Conservation (phyloP, 148 eudicot genomes). For the Vaccinium darrowii region DNA sequence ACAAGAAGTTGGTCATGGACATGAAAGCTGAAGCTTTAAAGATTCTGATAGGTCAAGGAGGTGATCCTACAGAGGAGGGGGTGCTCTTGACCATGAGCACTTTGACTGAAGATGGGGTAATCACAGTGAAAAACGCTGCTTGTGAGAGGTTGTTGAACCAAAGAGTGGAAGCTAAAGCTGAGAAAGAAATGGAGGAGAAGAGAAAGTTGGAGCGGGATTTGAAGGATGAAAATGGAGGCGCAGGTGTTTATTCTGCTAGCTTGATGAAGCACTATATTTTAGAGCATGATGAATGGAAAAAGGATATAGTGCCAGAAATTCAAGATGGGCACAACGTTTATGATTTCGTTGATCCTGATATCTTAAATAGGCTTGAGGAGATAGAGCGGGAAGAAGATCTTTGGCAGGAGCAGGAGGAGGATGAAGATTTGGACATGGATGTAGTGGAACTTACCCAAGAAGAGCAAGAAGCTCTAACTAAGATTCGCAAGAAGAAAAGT, state of each 20-base stretch:
- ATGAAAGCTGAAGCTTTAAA: too few species aligned
- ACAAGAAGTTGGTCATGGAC: too few species aligned
- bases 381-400: slow-evolving; percentile 80
- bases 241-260: slow-evolving; percentile 91
- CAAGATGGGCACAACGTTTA: slow-evolving; percentile 87
- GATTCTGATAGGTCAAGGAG: too few species aligned
- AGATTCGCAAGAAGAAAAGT: slow-evolving; percentile 77
- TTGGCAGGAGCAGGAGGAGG: slow-evolving; percentile 59
- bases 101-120: too few species aligned
- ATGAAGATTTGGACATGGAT: slow-evolving; percentile 78
- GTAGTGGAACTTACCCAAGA: slow-evolving; percentile 61
- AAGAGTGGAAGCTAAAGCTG: slow-evolving; percentile 80
- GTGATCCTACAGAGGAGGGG: too few species aligned
- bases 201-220: slow-evolving; percentile 72
- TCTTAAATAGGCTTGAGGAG: slow-evolving; percentile 81
- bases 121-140: too few species aligned
- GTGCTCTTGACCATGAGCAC: too few species aligned
- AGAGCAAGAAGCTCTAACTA: slow-evolving; percentile 61
- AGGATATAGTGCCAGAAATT: slow-evolving; percentile 81
- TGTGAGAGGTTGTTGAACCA: slow-evolving; percentile 61
- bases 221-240: slow-evolving; percentile 90
- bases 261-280: slow-evolving; percentile 75
- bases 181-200: slow-evolving; percentile 49
- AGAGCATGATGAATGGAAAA: slow-evolving; percentile 88
- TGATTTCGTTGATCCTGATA: slow-evolving; percentile 88